Evolutionary conservation across 225 moss, liverwort and hornwort genomes (phyloP), one percentile per base, ranked within the genome.

Genomic region (Bryum argenteum): DNA sequence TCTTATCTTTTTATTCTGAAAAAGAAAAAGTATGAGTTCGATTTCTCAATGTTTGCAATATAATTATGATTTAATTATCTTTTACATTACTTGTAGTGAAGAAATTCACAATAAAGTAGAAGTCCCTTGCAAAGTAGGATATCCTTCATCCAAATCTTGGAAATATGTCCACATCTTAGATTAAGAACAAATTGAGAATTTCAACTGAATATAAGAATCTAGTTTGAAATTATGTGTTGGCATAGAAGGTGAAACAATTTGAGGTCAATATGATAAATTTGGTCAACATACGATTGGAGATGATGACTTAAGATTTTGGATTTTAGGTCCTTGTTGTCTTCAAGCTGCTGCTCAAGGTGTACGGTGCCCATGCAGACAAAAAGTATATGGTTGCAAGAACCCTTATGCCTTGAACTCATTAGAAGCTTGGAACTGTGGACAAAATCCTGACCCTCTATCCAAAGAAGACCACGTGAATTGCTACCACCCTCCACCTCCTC

Each of bases 401-500:
- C 70, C 10, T 10, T 69, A 11, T 15, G 63, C 22, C 23, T 61
- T 72, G 72, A 90, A 78, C 80, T 92, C 79, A 54, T 81, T 74
- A 4, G 71, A 84, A 15, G 43, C 89, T 20, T 90, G 82, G 75
- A 86, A 89, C 52, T 84, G 87, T 63, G 92, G 90, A 2, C 54
- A 81, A 57, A 77, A 83, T 64, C 79, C 79, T 6, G 87, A 95
- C 24, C 86, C 90, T 16, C 78, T 85, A 65, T 81, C 84, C 23
- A 60, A 83, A 4, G 79, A 87, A 44, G 92, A 89, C 65, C 90
- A 91, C 57, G 71, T 92, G 69, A 81, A 72, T 50, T 78, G 81
- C 75, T 85, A 91, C 71, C 87, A 95, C 78, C 90, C 88, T 42
- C 82, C 81, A 65, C 81, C 83, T 12, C 54, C 77, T 11, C 77